phyloP scores from a whole-genome alignment of 257 asterid species.

The Perilla frutescens region DNA sequence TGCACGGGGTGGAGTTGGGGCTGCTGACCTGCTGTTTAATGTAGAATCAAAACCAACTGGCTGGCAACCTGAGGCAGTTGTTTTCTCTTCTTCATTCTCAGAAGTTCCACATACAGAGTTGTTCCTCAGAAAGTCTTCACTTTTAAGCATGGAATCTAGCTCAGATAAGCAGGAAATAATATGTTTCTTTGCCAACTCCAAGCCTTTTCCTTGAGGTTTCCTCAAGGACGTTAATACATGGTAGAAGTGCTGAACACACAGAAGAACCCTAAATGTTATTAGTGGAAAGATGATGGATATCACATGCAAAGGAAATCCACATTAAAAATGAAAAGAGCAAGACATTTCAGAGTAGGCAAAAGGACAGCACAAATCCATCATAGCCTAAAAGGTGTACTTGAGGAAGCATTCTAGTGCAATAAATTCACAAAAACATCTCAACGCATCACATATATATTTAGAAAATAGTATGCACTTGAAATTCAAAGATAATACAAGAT shows the following conservation, averaged over 20 bases:
- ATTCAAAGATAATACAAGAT: slow-evolving; percentile 56
- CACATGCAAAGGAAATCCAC: slow-evolving; percentile 12
- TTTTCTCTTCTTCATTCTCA: slow-evolving; percentile 57
- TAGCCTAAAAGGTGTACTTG: slow-evolving; percentile 20
- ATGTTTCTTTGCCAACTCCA: slow-evolving; percentile 97
- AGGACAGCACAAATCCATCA: slow-evolving; percentile 13
- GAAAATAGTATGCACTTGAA: slow-evolving; percentile 13
- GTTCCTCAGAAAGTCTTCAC: slow-evolving; percentile 66
- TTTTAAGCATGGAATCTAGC: slow-evolving; percentile 82
- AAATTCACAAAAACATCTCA: slow-evolving; percentile 26
- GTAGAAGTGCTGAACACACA: slow-evolving; percentile 79
- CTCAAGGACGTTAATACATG: slow-evolving; percentile 78
- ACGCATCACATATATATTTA: slow-evolving; percentile 1
- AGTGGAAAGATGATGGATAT: slow-evolving; percentile 27
- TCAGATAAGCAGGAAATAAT: slow-evolving; percentile 73
- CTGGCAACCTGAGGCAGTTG: slow-evolving; percentile 93
- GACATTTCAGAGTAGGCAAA: not conserved
- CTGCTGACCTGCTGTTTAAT: slow-evolving; percentile 89
- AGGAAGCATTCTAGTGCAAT: slow-evolving; percentile 32
- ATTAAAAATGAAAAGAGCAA: slow-evolving; percentile 16
- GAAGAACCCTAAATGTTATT: slow-evolving; percentile 39
- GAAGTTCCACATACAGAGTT: slow-evolving; percentile 46
- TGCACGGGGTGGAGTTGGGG: slow-evolving; percentile 98
- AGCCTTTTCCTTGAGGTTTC: slow-evolving; percentile 97
- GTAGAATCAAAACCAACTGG: slow-evolving; percentile 96